Base-by-base conservation (phyloP, 106 monocot species). In the Hemerocallis citrina region DNA sequence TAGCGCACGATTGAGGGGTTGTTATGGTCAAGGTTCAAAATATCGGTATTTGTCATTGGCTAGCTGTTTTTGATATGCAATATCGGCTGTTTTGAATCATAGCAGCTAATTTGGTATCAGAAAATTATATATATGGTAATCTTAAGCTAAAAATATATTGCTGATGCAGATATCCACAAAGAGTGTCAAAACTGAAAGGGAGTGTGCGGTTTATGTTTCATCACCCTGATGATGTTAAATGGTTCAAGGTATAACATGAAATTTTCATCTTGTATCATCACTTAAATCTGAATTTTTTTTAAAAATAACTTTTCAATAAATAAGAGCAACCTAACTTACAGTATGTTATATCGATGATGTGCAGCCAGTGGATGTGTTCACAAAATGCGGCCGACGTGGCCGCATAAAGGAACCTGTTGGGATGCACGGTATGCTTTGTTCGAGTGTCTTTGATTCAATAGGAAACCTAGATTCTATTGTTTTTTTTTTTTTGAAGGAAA, bases 191-290 rank as follows among this genome's bases (percentile, higher is more conserved):
- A 59, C 50, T 72, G 47, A 96, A 96, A 68, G 90, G 90, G 22
- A 64, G 68, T 15, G 90, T 91, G 39, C 67, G 87, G 39, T 96
- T 84, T 64, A 87, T 96, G 95, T 96, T 96, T 71, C 90, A 96
- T 64, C 75, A 74, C 52, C 86, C 95, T 38, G 95, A 91, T 4
- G 90, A 96, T 51, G 87, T 96, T 22, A 91, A 84, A 75, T 96
- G 95, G 90, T 90, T 96, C 52, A 91, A 96, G 95, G 95, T 87
- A n/a, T n/a, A 84, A 55, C 65, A 66, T 15, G 1, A 8, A 8
- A 1, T 17, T 61, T 38, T 6, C 7, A 30, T 6, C 34, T 16
- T 34, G 34, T 50, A 12, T 47, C 36, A 57, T 3, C 20, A 36
- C 11, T 40, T 14, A 14, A 19, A 13, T 52, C 37, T 52, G 15